A percentile compares a stretch with the other conserved stretches of the same genome.
phyloP scores from a whole-genome alignment of 805 yeast species.

The Starmera pachycereana region DNA sequence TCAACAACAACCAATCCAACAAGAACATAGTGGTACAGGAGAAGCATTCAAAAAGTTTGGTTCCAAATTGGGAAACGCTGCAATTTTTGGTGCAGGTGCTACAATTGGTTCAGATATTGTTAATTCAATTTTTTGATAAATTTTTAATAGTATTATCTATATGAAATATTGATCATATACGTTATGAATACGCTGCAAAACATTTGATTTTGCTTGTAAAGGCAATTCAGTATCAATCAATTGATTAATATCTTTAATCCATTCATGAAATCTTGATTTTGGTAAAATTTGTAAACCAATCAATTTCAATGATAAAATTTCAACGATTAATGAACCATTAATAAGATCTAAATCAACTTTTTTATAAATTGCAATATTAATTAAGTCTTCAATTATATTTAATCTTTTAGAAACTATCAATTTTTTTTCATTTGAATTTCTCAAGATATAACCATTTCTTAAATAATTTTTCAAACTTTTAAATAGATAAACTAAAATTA shows the following conservation, averaged over 20 bases:
- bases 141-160: not conserved
- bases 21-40: conserved; percentile 22
- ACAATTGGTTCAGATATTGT: conserved; percentile 80
- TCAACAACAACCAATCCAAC: conserved; percentile 19
- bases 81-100: conserved; percentile 95
- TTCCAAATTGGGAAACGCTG: conserved; percentile 81
- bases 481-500: conserved; percentile 42
- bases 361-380: conserved; percentile 21
- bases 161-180: conserved; percentile 34
- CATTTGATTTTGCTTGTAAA: conserved; percentile 30
- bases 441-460: conserved; percentile 24
- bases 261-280: conserved; percentile 34
- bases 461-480: conserved; percentile 20
- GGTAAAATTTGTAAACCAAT: conserved; percentile 44
- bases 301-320: conserved; percentile 45
- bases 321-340: conserved; percentile 59
- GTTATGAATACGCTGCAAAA: conserved; percentile 52
- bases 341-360: conserved; percentile 23
- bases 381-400: conserved; percentile 49
- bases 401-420: conserved; percentile 31
- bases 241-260: conserved; percentile 56
- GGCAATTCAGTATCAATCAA: conserved; percentile 33
- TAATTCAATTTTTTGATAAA: conserved; percentile 48
- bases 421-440: conserved; percentile 13
- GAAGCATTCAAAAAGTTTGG: conserved; percentile 52